Base-by-base conservation (phyloP, 106 monocot species). In the Alisma plantagoaquatica region DNA sequence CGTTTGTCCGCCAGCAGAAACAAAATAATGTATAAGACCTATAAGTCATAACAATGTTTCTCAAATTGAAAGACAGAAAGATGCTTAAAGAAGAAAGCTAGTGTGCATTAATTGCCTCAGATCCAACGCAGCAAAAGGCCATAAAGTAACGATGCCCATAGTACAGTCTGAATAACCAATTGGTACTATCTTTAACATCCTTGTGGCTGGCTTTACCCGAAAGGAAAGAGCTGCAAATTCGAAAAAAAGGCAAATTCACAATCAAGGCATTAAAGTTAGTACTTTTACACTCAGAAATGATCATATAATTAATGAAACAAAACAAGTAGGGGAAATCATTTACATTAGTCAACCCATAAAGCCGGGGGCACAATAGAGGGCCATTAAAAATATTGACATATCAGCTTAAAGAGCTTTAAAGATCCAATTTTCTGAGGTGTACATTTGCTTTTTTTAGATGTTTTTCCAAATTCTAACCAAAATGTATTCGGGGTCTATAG, bases 121-220 rank as follows among this genome's bases (percentile, higher is more conserved):
- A 94, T 71, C 75, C 83, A 26, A 94, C 87, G 66, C 94, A 94
- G 59, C 87, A 94, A 29, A 81, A 94, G 33, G 80, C 87, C 94
- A 94, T 88, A 64, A 94, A 94, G 23, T 56, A 55, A 1, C 93
- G 76, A 35, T 87, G 52, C 10, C 77, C 75, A 63, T 93, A 93
- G 56, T 86, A 92, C 59, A 77, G 56, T 56, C 66, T 87, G 33
- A 92, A 66, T 54, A 92, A 79, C 92, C 86, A 92, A 61, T 76
- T 92, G 32, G 62, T 79, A 28, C 66, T 74, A 72, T 87, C 82
- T 50, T 72, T 87, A 9, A 92, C 82, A 74, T 92, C 86, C 67
- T 92, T 92, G 62, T 92, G 92, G 51, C 86, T 92, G 56, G 74
- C 71, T 73, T 87, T 92, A 51, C 92, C 86, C 19, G 86, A 79